Percentiles rank a stretch among this genome's conserved stretches.
These are phyloP conservation scores for Aureobasidium zeae DNA, from an alignment of 2,329 filamentous ascomycete species.

Conservation along the genomic window DNA sequence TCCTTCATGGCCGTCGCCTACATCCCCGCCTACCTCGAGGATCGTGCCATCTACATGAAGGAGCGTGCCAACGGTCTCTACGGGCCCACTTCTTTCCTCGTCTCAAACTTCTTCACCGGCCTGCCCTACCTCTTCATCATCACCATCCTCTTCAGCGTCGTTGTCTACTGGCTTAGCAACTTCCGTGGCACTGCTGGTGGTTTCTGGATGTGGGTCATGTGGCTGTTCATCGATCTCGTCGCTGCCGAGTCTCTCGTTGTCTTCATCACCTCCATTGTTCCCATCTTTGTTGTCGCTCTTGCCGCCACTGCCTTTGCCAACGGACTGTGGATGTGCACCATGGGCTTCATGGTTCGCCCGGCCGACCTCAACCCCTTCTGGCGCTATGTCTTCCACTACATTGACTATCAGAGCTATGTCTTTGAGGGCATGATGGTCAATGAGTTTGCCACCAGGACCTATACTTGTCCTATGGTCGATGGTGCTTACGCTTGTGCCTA, in stretches of 20 bases:
- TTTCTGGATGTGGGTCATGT: slow-evolving; percentile 73
- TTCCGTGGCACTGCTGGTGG: slow-evolving; percentile 56
- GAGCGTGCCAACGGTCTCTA: slow-evolving; percentile 77
- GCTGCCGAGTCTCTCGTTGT: slow-evolving; percentile 78
- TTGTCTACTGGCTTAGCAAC: slow-evolving; percentile 73
- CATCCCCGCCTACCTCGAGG: slow-evolving; percentile 74
- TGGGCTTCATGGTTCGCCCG: slow-evolving; percentile 70
- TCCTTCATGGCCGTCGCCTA: slow-evolving; percentile 60
- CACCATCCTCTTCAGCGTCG: slow-evolving; percentile 61
- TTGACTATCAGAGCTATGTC: slow-evolving; percentile 78
- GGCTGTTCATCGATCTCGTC: slow-evolving; percentile 75
- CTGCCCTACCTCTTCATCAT: slow-evolving; percentile 72
- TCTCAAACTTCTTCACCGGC: slow-evolving; percentile 75
- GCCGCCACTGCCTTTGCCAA: slow-evolving; percentile 78
- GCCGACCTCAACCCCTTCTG: slow-evolving; percentile 71
- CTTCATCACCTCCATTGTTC: slow-evolving; percentile 61
- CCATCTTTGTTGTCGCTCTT: slow-evolving; percentile 70
- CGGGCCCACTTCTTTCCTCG: slow-evolving; percentile 59
- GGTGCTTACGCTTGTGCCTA: slow-evolving; percentile 62
- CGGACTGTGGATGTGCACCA: slow-evolving; percentile 80
- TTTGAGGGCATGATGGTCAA: slow-evolving; percentile 94
- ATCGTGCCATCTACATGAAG: slow-evolving; percentile 62
- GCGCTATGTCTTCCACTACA: slow-evolving; percentile 80
- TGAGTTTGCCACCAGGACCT: slow-evolving; percentile 60
- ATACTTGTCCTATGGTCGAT: slow-evolving; percentile 50